Base-by-base conservation (phyloP, 257 asterid genomes). In the Nicotiana noctiflora region DNA sequence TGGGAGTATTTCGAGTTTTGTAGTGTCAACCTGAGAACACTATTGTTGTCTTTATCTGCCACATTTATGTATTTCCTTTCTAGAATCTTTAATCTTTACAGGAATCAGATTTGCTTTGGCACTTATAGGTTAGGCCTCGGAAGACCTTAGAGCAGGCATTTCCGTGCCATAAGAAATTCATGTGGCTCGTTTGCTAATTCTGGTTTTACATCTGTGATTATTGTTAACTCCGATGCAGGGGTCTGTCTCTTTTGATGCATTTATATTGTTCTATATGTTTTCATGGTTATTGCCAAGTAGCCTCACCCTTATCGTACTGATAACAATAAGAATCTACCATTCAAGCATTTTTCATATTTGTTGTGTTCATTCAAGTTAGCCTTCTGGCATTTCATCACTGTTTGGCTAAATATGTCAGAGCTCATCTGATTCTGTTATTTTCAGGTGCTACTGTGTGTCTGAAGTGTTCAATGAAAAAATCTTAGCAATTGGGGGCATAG, bases 401-500 rank as follows among this genome's bases (percentile, higher is more conserved):
- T 49, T 49, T 59, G 79, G 79, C 34, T 2, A 40, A 72, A 49
- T 74, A 74, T 14, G 51, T 59, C 60, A 46, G 61, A 25, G 25
- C n/a, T 62, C 15, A 55, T 77, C 44, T 31, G 61, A 52, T 85
- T 81, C 23, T 78, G 65, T 70, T 83, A 51, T 37, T 46, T 80
- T 59, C 84, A 94, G 98, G 95, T 89, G 93, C 85, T 91, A 84
- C 81, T 94, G 89, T 67, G 92, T 92, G 37, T 80, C 85, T 74
- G 93, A 91, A 88, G 88, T 90, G 52, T 82, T 92, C 46, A 77
- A 89, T 62, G 93, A 83, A 80, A 91, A 91, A 86, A 85, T 94
- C 70, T 89, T 84, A 60, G 94, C 94, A 17, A 89, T 94, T 53
- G 98, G 97, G 21, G 98, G 97, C 61, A 76, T 87, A 21, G 97